Evolutionary conservation across 192 early-diverging fungal genomes (phyloP), one percentile per base, ranked within the genome.

Genomic region (Backusella luteola): DNA sequence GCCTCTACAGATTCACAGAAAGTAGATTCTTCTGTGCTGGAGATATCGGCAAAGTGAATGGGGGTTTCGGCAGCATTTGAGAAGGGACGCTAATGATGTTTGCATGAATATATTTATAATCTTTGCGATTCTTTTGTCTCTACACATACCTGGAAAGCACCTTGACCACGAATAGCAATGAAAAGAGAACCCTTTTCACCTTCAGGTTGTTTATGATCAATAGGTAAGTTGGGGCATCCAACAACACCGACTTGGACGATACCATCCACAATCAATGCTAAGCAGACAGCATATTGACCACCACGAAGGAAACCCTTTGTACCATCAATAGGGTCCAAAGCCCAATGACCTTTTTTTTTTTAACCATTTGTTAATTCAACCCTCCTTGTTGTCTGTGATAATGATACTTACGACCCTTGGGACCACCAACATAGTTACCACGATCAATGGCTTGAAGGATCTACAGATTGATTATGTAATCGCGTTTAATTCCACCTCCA

Each of bases 221-320:
- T 81, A 36, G 93, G 91, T 21, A 96, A 81, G 75, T 95, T 93
- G 26, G 94, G 94, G 72, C 92, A 93, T 4, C 97, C 96, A 76
- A 96, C 87, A 44, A 99, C 95, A 35, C 95, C 97, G 14, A 99
- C 83, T 75, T 93, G 84, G 9, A 99, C 97, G 19, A 91, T 78
- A 23, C 97, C 96, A 80, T 98, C 92, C 2, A 93, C 85, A 75
- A 99, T 91, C 63, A 98, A 85, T 19, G 96, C 95, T 35, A 99
- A 86, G 77, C 97, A 98, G 3, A 99, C 96, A 0, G 97, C 96
- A 85, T 90, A 99, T 87, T 99, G 98, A 80, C 96, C 96, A 71
- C 97, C 96, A 67, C 98, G 89, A 81, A 99, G 83, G 78, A 99
- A 99, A 26, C 98, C 98, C 81, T 97, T 98, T 34, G 98, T 99